These are phyloP conservation scores for Colletotrichum spaethianum DNA, from an alignment of 2,329 filamentous ascomycete genomes.

Conservation along the genomic window DNA sequence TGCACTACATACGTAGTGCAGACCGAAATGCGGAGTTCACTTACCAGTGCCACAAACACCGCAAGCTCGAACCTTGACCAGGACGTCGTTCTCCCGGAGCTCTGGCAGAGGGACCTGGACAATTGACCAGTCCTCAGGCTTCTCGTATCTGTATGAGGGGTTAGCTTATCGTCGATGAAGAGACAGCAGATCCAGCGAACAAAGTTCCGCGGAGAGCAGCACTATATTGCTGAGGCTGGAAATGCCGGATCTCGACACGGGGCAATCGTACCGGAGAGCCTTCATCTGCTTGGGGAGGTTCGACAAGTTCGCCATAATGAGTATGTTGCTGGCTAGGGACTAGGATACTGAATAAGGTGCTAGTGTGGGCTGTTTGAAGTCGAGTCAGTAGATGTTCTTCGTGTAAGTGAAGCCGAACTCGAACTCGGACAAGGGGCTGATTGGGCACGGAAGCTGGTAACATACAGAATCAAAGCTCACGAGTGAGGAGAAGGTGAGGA, in stretches of 20 bases:
- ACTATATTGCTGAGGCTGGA: neutral
- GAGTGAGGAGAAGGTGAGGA: neutral
- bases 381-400: neutral
- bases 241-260: neutral
- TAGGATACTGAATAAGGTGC: neutral
- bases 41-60: slow-evolving; percentile 73
- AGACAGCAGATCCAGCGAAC: slow-evolving; percentile 32
- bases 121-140: slow-evolving; percentile 73
- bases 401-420: neutral
- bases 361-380: slow-evolving; percentile 5
- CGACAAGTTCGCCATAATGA: slow-evolving; percentile 57
- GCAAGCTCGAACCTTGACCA: slow-evolving; percentile 78
- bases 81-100: slow-evolving; percentile 71
- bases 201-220: slow-evolving; percentile 13
- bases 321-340: slow-evolving; percentile 5
- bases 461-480: slow-evolving; percentile 9
- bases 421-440: neutral
- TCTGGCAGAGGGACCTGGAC: slow-evolving; percentile 74
- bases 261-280: slow-evolving; percentile 67
- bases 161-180: slow-evolving; percentile 43
- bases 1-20: neutral
- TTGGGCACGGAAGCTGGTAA: too few relatives aligned
- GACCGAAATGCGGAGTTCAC: slow-evolving; percentile 36
- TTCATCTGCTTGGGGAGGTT: slow-evolving; percentile 70
- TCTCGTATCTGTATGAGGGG: slow-evolving; percentile 65